Evolutionary conservation across 2,329 filamentous ascomycete species (phyloP), one percentile per base, ranked within the genome.

Genomic region (Passalora sequoiae): DNA sequence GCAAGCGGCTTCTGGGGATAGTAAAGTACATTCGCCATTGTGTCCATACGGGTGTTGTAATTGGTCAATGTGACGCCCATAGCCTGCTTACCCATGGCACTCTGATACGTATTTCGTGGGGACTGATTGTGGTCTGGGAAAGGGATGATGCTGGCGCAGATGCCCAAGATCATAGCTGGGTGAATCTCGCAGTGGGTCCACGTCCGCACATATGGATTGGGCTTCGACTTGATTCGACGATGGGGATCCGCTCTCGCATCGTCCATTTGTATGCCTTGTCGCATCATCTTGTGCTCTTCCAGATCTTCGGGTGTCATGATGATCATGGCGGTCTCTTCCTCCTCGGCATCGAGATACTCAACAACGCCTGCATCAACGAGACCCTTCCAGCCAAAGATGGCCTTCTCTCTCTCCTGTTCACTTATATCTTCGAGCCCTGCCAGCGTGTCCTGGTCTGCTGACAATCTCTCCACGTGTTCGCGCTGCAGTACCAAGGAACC

Each of bases 101-200:
- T 40, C 37, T 36, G 33, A 9, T 60, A 98, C 3, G 91, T 97
- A 65, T 98, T 98, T 84, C 92, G 85, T 55, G 92, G 92, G 51
- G 91, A 97, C 44, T 88, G 87, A 66, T 98, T 98, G 73, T 98
- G 92, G 71, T 98, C 92, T 1, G 94, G 92, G 80, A 98, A 98
- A 0, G 92, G 92, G 73, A 98, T 98, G 67, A 98, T 98, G 70
- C 89, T 96, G 59, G 92, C 92, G 64, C 94, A 98, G 53, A 98
- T 94, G 63, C 92, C 92, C 43, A 98, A 72, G 66, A 98, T 92
- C 92, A 98, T 98, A 68, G 89, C 95, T 15, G 92, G 94, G 60
- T 98, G 94, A 65, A 98, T 97, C 70, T 98, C 92, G 68, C 94
- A 98, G 66, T 98, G 94, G 0, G 92, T 98, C 75, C 91, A 97